Conservation (phyloP, 176 grass and related monocot genomes). For the Microstegium vimineum region DNA sequence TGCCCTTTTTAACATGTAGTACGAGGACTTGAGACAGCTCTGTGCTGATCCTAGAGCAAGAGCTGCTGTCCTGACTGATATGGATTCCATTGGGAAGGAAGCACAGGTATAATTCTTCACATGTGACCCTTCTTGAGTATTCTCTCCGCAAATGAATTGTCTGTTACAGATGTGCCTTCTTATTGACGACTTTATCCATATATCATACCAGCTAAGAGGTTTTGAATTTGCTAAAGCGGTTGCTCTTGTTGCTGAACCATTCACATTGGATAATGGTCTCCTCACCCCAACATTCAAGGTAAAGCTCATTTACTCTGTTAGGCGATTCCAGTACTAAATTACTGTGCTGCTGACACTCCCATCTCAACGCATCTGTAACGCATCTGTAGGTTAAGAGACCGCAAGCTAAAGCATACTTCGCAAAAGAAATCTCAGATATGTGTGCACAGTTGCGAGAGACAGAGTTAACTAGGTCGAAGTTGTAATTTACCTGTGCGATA, state of each 20-base stretch:
- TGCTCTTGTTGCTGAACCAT: constrained; percentile 69
- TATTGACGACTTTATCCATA: not conserved
- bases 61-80: constrained; percentile 72
- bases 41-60: constrained; percentile 60
- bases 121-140: not conserved
- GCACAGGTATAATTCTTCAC: constrained; percentile 50
- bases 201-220: constrained; percentile 70
- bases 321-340: not conserved
- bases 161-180: not conserved
- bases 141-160: not conserved
- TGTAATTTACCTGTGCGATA: constrained; percentile 13
- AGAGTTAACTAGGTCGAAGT: constrained; percentile 26
- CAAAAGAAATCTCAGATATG: constrained; percentile 80
- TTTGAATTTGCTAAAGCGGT: constrained; percentile 86
- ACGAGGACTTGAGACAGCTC: constrained; percentile 57
- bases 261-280: constrained; percentile 89
- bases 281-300: constrained; percentile 96
- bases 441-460: constrained; percentile 47
- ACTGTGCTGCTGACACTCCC: not conserved
- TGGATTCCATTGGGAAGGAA: constrained; percentile 81
- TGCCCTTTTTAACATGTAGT: constrained; percentile 37
- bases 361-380: not conserved
- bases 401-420: constrained; percentile 88
- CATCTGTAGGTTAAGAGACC: constrained; percentile 83
- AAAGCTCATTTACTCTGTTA: constrained; percentile 4